phyloP scores from a whole-genome alignment of 257 asterid species.

The Osmanthus fragrans region DNA sequence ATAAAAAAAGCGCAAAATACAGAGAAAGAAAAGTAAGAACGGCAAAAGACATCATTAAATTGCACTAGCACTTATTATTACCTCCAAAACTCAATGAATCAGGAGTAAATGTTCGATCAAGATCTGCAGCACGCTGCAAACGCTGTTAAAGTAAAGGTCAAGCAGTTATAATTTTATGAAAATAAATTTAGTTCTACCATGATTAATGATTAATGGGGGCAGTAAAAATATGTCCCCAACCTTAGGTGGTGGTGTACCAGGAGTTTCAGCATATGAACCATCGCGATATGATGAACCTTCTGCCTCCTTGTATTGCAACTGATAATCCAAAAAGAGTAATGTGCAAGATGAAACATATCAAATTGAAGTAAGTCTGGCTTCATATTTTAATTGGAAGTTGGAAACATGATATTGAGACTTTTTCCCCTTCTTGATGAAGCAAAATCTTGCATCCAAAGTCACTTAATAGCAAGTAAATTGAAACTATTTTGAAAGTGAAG shows the following conservation, averaged over 20 bases:
- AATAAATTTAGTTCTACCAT: not conserved
- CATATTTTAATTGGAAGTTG: not conserved
- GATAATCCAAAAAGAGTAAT: slow-evolving; percentile 25
- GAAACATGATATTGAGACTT: slow-evolving; percentile 3
- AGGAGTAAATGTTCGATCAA: slow-evolving; percentile 74
- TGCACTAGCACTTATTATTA: slow-evolving; percentile 25
- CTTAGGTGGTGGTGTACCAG: slow-evolving; percentile 97
- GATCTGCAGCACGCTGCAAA: slow-evolving; percentile 63
- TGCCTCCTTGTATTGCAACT: slow-evolving; percentile 90
- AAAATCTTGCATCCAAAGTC: slow-evolving; percentile 8
- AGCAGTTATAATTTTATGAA: not conserved
- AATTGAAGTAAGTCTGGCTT: not conserved
- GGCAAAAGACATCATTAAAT: not conserved
- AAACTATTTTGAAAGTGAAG: not conserved
- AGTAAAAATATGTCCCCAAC: slow-evolving; percentile 32
- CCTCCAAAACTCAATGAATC: slow-evolving; percentile 71
- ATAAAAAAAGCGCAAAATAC: slow-evolving; percentile 3
- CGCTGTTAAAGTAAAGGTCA: slow-evolving; percentile 46
- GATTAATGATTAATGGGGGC: not conserved
- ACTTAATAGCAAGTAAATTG: not conserved
- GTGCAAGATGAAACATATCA: slow-evolving; percentile 12
- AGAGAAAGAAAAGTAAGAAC: not conserved
- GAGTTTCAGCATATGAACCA: slow-evolving; percentile 76
- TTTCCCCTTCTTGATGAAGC: slow-evolving; percentile 2
- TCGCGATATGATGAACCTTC: slow-evolving; percentile 90